Percentiles rank a stretch among this genome's conserved stretches.
Conservation (phyloP, 2,329 filamentous ascomycete species). For the Colletotrichum eleusines region DNA sequence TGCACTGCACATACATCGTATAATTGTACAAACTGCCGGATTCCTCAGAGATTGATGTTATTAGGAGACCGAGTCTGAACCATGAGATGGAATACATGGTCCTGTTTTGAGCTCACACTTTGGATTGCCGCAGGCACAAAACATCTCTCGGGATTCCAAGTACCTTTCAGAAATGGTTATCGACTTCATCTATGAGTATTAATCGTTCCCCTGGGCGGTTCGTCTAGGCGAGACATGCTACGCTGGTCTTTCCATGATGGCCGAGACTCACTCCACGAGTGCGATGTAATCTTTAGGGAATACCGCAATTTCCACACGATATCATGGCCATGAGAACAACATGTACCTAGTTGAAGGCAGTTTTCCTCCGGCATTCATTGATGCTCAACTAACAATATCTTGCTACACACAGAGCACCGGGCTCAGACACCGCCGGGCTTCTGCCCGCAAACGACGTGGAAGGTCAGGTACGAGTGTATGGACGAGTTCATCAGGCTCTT, state of each 20-base stretch:
- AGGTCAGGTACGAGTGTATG: slow-evolving; percentile 62
- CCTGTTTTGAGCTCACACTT: too few species aligned
- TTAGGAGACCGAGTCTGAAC: background rate
- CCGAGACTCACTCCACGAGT: background rate
- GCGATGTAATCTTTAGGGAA: too few species aligned
- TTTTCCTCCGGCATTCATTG: background rate
- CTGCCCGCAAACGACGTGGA: slow-evolving; percentile 63
- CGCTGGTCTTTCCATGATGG: background rate
- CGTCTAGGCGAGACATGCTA: background rate
- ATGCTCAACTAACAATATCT: accelerated
- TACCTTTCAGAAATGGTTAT: background rate
- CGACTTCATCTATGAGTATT: background rate
- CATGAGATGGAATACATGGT: background rate
- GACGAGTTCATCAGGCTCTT: slow-evolving; percentile 59
- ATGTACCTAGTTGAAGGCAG: background rate
- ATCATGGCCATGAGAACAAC: background rate
- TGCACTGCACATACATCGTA: background rate
- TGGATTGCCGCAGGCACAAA: too few species aligned
- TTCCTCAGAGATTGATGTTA: accelerated
- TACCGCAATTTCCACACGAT: background rate
- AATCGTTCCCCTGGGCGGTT: background rate
- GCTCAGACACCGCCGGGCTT: slow-evolving; percentile 52
- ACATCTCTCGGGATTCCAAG: background rate
- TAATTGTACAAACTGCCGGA: background rate
- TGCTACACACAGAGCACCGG: background rate